A percentile compares a stretch with the other conserved stretches of the same genome.
Evolutionary conservation across 2,329 filamentous ascomycete species (phyloP).

Genomic region (Chaetomiaceae sp.): DNA sequence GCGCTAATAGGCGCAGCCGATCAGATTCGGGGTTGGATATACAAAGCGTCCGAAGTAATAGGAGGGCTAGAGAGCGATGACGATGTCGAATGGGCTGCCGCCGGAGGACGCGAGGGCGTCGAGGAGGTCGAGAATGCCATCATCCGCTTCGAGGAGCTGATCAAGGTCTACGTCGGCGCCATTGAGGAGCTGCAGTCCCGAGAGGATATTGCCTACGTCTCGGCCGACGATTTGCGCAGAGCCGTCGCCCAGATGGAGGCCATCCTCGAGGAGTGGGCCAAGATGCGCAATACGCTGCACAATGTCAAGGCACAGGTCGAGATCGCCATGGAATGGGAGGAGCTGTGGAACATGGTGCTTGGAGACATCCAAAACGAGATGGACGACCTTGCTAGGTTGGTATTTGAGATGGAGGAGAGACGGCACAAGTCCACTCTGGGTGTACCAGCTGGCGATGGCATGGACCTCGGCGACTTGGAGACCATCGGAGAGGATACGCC

Average conservation of each 20-base stretch:
- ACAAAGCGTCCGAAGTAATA: slow-evolving; percentile 85
- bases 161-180: slow-evolving; percentile 89
- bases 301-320: slow-evolving; percentile 87
- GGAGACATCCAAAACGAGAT: slow-evolving; percentile 89
- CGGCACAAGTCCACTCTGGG: slow-evolving; percentile 74
- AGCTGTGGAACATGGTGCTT: slow-evolving; percentile 89
- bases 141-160: slow-evolving; percentile 76
- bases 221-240: slow-evolving; percentile 64
- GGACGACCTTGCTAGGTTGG: slow-evolving; percentile 56
- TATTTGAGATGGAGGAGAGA: slow-evolving; percentile 98
- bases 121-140: slow-evolving; percentile 72
- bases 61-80: slow-evolving; percentile 88
- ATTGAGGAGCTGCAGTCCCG: slow-evolving; percentile 86
- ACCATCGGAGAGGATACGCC: slow-evolving; percentile 90
- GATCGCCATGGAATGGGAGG: slow-evolving; percentile 98
- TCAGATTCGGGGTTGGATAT: slow-evolving; percentile 91
- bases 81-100: slow-evolving; percentile 95
- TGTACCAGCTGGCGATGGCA: slow-evolving; percentile 55
- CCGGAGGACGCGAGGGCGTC: slow-evolving; percentile 75
- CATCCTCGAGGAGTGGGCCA: slow-evolving; percentile 78
- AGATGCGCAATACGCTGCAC: slow-evolving; percentile 72
- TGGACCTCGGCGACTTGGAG: slow-evolving; percentile 83
- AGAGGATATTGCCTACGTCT: slow-evolving; percentile 67
- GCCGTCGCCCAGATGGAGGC: slow-evolving; percentile 87
- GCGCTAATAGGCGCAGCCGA: slow-evolving; percentile 83